A percentile compares a stretch with the other conserved stretches of the same genome.
phyloP scores from a whole-genome alignment of 2,329 filamentous ascomycete species.

The Nothomitra cinnamomea region DNA sequence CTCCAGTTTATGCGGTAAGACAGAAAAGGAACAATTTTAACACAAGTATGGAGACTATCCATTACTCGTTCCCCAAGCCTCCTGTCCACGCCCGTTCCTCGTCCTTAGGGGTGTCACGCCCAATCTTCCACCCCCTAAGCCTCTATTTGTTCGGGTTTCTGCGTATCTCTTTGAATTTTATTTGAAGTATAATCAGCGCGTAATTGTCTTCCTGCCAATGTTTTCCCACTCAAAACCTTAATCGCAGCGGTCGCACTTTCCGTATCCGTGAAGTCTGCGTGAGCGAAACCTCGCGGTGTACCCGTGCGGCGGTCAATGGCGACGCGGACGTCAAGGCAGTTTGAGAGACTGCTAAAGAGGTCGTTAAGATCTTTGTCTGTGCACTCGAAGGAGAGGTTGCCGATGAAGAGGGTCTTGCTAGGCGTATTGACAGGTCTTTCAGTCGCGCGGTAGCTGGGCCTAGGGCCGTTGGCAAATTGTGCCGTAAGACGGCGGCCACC shows the following conservation, averaged over 20 bases:
- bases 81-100: no score
- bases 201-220: neutral
- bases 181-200: neutral
- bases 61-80: no score
- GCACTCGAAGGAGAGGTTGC: constrained; percentile 76
- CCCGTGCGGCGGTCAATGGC: constrained; percentile 69
- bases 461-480: constrained; percentile 32
- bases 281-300: constrained; percentile 67
- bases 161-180: neutral
- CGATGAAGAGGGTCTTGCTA: constrained; percentile 58
- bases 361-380: constrained; percentile 68
- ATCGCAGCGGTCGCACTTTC: constrained; percentile 45
- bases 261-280: constrained; percentile 59
- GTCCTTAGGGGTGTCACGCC: no score
- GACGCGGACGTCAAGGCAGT: constrained; percentile 60
- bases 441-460: constrained; percentile 2
- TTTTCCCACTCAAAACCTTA: constrained; percentile 31
- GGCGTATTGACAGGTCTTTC: constrained; percentile 25
- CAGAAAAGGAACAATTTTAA: no score
- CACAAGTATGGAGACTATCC: no score
- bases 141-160: neutral
- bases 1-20: no score
- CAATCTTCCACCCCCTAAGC: no score
- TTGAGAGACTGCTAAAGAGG: constrained; percentile 52
- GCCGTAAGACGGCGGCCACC: constrained; percentile 48